Percentiles rank a stretch among this genome's conserved stretches.
Evolutionary conservation across 306 rosid genomes (phyloP).

Genomic region (Malus asiatica): DNA sequence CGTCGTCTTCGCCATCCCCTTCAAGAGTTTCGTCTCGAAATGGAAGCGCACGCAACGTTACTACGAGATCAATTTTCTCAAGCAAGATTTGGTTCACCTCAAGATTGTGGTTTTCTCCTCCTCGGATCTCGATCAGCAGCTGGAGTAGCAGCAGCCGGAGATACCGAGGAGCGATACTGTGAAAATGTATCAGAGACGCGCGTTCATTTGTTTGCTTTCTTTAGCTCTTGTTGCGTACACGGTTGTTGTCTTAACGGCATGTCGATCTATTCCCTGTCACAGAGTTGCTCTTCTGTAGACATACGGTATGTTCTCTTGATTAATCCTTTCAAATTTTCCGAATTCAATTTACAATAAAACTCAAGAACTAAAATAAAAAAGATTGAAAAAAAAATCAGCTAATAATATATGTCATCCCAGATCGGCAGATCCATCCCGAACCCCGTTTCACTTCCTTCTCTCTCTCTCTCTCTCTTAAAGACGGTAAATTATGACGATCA

Average conservation of each 20-base stretch:
- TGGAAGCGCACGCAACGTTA: not conserved
- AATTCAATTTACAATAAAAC: too few relatives aligned
- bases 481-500: too few relatives aligned
- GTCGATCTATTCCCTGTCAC: not conserved
- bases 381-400: too few relatives aligned
- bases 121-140: not conserved
- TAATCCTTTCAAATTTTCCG: not conserved
- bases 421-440: too few relatives aligned
- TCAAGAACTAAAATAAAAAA: too few relatives aligned
- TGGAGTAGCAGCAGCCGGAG: not conserved
- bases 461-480: too few relatives aligned
- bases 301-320: not conserved
- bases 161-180: not conserved
- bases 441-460: too few relatives aligned
- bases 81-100: not conserved
- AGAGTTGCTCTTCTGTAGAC: not conserved
- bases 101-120: not conserved
- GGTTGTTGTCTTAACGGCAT: not conserved
- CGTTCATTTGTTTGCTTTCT: not conserved
- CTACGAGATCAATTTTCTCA: not conserved
- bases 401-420: too few relatives aligned
- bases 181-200: not conserved
- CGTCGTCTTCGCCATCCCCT: not conserved
- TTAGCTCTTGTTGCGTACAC: not conserved
- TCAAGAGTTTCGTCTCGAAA: not conserved